Percentiles rank a stretch among this genome's conserved stretches.
Conservation (phyloP, 2,329 filamentous ascomycete species). For the Cadophora sp. region DNA sequence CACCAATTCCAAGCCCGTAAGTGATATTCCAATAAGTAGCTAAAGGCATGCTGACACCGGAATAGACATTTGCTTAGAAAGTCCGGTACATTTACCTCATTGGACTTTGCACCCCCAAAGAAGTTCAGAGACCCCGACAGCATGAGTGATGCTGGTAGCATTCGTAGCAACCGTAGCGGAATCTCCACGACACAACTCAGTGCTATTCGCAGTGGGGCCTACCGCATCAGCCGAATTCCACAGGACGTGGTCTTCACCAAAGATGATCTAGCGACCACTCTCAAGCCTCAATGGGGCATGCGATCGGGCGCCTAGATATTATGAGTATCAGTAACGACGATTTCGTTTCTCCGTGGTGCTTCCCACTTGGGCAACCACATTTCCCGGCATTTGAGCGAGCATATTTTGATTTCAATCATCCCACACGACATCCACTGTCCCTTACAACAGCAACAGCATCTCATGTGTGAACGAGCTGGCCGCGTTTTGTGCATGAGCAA, state of each 20-base stretch:
- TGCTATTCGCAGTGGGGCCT: conserved; percentile 71
- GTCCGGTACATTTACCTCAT: conserved; percentile 76
- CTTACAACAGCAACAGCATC: conserved; percentile 22
- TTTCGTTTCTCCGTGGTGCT: conserved; percentile 32
- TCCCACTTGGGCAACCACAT: conserved; percentile 30
- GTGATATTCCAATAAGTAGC: conserved; percentile 49
- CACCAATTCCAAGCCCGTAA: conserved; percentile 89
- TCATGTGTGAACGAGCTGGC: conserved; percentile 33
- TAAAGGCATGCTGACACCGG: conserved; percentile 40
- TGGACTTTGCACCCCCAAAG: conserved; percentile 82
- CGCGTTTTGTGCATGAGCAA: conserved; percentile 30
- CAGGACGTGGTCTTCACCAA: conserved; percentile 68
- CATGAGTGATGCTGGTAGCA: conserved; percentile 71
- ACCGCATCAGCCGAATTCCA: conserved; percentile 72
- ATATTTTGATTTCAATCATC: conserved; percentile 36
- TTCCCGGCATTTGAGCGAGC: conserved; percentile 43
- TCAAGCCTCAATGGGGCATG: conserved; percentile 50
- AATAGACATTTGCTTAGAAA: conserved; percentile 74
- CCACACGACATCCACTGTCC: conserved; percentile 25
- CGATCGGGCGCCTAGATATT: conserved; percentile 36
- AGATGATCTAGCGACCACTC: conserved; percentile 61
- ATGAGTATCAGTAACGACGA: conserved; percentile 33
- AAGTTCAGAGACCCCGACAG: conserved; percentile 69
- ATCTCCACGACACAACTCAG: conserved; percentile 64
- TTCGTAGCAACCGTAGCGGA: conserved; percentile 68